Evolutionary conservation across 257 asterid species (phyloP), one percentile per base, ranked within the genome.

Genomic region (Penstemon davidsonii): DNA sequence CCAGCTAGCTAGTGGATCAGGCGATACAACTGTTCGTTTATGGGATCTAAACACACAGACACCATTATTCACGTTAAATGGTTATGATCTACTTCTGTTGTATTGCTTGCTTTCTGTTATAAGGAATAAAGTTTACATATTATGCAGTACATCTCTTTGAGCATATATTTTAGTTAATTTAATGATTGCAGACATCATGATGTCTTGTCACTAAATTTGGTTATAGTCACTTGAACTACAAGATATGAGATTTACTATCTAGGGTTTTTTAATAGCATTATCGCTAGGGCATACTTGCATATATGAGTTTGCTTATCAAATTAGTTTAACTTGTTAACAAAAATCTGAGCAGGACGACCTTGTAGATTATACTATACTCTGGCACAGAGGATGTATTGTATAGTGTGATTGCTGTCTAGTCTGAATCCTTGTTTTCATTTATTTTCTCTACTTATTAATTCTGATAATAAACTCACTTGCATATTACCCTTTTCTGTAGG

Each of bases 11-110:
- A 90, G 99, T 84, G 97, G 96, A 46, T 93, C 99, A 13, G 99
- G 97, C 76, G 99, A 93, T 78, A 90, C 99, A 50, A 88, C 95
- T 62, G 96, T 93, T 65, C 99, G 96, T 53, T 73, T 93, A 37
- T 93, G 99, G 99, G 97, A 93, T 80, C 85, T 90, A 57, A 87
- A 71, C 75, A 93, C 99, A 12, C 99, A 90, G 83, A 90, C 97
- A 51, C 99, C 99, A 2, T 72, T 88, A 63, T 90, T 86, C 81
- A 88, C 95, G 38, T 90, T 94, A 69, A 79, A 79, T 86, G 99
- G 99, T 93, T 56, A 70, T 87, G 69, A 50, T 60, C 62, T 6
- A 37, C 7, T 68, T 68, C 72, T 69, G 60, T 19, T 70, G 8
- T 52, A 13, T 58, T 25, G n/a, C 33, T 57, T 13, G 36, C 58